These are phyloP conservation scores for Polytrichum commune DNA, from an alignment of 225 moss, liverwort and hornwort genomes.

Conservation along the genomic window DNA sequence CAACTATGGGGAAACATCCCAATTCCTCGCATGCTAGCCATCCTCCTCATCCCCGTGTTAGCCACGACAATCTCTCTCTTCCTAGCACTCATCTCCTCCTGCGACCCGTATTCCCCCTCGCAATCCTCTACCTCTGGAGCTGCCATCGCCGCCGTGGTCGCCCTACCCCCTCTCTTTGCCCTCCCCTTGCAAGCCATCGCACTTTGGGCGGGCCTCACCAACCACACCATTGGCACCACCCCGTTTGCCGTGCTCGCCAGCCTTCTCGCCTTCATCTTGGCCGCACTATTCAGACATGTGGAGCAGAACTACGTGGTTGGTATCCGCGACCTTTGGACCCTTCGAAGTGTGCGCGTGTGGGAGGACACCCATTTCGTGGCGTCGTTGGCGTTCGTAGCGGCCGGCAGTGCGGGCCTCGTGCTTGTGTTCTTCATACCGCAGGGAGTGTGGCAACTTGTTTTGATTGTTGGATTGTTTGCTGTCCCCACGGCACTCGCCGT, in stretches of 20 bases:
- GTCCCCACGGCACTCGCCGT: slow-evolving; percentile 35
- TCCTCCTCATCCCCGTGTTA: slow-evolving; percentile 44
- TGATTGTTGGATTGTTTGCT: slow-evolving; percentile 32
- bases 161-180: slow-evolving; percentile 44
- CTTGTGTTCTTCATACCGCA: slow-evolving; percentile 50
- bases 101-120: slow-evolving; percentile 49
- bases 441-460: slow-evolving; percentile 40
- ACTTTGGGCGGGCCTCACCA: slow-evolving; percentile 27
- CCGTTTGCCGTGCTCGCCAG: slow-evolving; percentile 47
- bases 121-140: slow-evolving; percentile 46
- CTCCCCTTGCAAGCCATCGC: slow-evolving; percentile 47
- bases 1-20: slow-evolving; percentile 41
- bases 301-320: slow-evolving; percentile 74
- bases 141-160: slow-evolving; percentile 49
- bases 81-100: slow-evolving; percentile 46
- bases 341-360: slow-evolving; percentile 63
- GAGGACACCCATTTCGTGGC: slow-evolving; percentile 64
- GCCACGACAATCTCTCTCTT: slow-evolving; percentile 40
- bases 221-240: slow-evolving; percentile 32
- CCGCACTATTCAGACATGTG: slow-evolving; percentile 44
- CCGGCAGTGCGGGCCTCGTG: slow-evolving; percentile 46
- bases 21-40: slow-evolving; percentile 35
- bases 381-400: slow-evolving; percentile 33
- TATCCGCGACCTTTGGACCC: slow-evolving; percentile 76
- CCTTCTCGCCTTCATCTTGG: slow-evolving; percentile 38